Evolutionary conservation across 768 basidiomycete genomes (phyloP).

Genomic region (Strobilomyces confusus): DNA sequence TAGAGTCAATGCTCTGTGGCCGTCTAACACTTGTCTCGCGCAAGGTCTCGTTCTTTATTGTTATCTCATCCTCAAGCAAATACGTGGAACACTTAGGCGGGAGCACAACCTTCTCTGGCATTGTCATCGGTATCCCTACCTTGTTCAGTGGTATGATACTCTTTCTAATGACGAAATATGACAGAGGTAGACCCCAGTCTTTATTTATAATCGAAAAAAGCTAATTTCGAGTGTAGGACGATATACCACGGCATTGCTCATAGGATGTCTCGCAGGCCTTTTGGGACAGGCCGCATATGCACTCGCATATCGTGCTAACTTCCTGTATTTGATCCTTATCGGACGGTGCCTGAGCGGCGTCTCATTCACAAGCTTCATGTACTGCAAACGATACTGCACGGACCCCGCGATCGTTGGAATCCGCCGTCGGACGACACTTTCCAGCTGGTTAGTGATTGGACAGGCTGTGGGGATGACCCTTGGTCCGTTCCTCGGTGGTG

Average conservation of each 20-base stretch:
- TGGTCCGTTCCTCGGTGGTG: slow-evolving; percentile 61
- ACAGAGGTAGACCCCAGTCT: slow-evolving; percentile 42
- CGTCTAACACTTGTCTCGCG: background rate
- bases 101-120: slow-evolving; percentile 63
- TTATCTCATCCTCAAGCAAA: slow-evolving; percentile 61
- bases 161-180: slow-evolving; percentile 50
- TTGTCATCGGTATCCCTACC: slow-evolving; percentile 65
- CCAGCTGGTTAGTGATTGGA: slow-evolving; percentile 58
- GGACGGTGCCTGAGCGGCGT: slow-evolving; percentile 64
- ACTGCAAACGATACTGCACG: slow-evolving; percentile 62
- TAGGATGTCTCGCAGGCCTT: slow-evolving; percentile 50
- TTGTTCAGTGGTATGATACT: slow-evolving; percentile 56
- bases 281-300: slow-evolving; percentile 59
- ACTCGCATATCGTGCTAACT: slow-evolving; percentile 54
- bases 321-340: slow-evolving; percentile 65
- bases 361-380: slow-evolving; percentile 63
- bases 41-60: slow-evolving; percentile 65
- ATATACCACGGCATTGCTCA: slow-evolving; percentile 50
- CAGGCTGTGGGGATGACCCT: slow-evolving; percentile 57
- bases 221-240: slow-evolving; percentile 37
- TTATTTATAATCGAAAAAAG: background rate
- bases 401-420: slow-evolving; percentile 65
- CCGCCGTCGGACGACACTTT: slow-evolving; percentile 57
- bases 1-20: background rate
- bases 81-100: slow-evolving; percentile 64